Base-by-base conservation (phyloP, 2,329 filamentous ascomycete genomes). In the Colletotrichum costaricense region DNA sequence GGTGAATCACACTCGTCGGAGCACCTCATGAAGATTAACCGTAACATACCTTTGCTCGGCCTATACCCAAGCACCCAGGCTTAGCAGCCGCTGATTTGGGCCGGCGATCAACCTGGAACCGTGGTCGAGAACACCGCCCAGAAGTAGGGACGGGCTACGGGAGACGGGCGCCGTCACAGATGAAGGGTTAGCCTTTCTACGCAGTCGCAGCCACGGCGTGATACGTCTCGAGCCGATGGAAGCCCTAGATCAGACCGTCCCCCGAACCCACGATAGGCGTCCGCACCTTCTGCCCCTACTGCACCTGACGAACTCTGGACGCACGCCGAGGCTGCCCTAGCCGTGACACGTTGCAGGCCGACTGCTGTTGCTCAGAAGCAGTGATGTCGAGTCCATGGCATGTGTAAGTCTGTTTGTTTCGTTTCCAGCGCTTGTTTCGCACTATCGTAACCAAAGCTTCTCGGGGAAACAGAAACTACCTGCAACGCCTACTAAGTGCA, bases 361-460 rank as follows among this genome's bases (percentile, higher is more conserved):
- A 46, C 42, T 56, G 42, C 22, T 14, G 30, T 19, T 38, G 26
- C 42, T 59, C 24, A 26, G 49, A 59, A 46, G 35, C 7, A 57
- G 28, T 26, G n/a, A n/a, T 28, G 63, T 33, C 24, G 28, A 9
- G 24, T 66, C 30, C 56, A 33, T 64, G 60, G 26, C 70, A 73
- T 73, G 70, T 70, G 70, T 42, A 64, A 70, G 67, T 26, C 28
- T 70, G 12, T 19, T n/a, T 70, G 42, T 63, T 58, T 57, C 54
- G 16, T 56, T 65, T 63, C 28, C 33, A 24, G 70, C 70, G 66
- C 66, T 70, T 73, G 70, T 70, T 73, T 70, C 70, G 70, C 49
- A 26, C 26, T 22, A 24, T 35, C 6, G 14, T 16, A 9, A 16
- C 16, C 16, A 67, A 28, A 62, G 16, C 7, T 49, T 30, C 38